phyloP scores from a whole-genome alignment of 202 grass and related monocot species.

The Dendrocalamus latiflorus region DNA sequence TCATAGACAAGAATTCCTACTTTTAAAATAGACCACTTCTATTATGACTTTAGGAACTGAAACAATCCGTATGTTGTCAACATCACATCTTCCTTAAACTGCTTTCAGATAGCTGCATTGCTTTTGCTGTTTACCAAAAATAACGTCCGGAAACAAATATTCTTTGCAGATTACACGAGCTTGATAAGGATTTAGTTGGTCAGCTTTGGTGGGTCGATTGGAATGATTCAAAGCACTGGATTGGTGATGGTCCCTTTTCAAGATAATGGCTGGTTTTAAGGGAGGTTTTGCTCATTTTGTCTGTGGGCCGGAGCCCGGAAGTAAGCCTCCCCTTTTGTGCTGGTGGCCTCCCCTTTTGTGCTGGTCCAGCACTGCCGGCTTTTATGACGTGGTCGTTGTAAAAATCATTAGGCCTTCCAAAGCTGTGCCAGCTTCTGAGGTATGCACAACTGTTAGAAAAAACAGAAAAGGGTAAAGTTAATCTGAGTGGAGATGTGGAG shows the following conservation, averaged over 20 bases:
- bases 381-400: conserved; percentile 29
- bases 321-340: conserved; percentile 36
- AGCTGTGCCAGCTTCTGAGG: conserved; percentile 45
- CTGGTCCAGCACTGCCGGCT: conserved; percentile 49
- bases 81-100: not conserved
- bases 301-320: conserved; percentile 43
- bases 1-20: not conserved
- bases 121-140: not conserved
- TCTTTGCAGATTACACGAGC: conserved; percentile 29
- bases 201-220: conserved; percentile 16
- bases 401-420: conserved; percentile 41
- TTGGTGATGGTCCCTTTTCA: conserved; percentile 43
- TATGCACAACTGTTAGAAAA: conserved; percentile 13
- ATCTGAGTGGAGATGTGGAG: conserved; percentile 26
- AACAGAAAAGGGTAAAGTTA: not conserved
- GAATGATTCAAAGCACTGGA: conserved; percentile 39
- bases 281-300: conserved; percentile 39
- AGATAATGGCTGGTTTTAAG: conserved; percentile 36
- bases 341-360: too few species aligned
- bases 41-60: not conserved
- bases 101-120: conserved; percentile 11
- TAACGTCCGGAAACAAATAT: conserved; percentile 23
- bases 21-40: not conserved
- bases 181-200: not conserved
- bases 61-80: not conserved